Conservation (phyloP, 352 stramenopile genomes). For the Pythium periplocum region DNA sequence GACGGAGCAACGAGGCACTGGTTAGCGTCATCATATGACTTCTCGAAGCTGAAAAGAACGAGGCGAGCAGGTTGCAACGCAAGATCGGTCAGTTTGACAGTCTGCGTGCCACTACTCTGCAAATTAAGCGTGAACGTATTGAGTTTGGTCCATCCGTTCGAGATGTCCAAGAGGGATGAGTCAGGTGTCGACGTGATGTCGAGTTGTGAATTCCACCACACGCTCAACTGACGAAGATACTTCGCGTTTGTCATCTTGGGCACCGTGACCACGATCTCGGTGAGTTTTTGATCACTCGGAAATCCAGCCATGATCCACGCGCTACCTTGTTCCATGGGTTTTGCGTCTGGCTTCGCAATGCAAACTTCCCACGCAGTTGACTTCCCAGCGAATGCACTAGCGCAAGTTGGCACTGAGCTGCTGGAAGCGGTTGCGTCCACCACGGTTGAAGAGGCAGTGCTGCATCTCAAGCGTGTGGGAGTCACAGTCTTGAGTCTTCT, state of each 20-base stretch:
- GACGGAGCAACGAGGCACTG: slow-evolving; percentile 36
- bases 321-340: slow-evolving; percentile 28
- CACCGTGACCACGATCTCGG: slow-evolving; percentile 32
- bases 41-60: slow-evolving; percentile 41
- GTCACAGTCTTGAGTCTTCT: too few species aligned
- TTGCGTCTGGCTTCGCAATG: slow-evolving; percentile 27
- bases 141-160: slow-evolving; percentile 36
- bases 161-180: slow-evolving; percentile 22
- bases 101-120: slow-evolving; percentile 39
- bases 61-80: slow-evolving; percentile 17
- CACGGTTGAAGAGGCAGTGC: slow-evolving; percentile 12
- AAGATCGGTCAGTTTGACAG: slow-evolving; percentile 22
- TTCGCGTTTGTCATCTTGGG: slow-evolving; percentile 32
- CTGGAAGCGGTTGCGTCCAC: slow-evolving; percentile 2
- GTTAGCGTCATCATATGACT: slow-evolving; percentile 43
- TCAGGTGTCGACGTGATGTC: slow-evolving; percentile 11
- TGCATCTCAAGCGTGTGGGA: slow-evolving; percentile 16
- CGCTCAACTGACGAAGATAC: slow-evolving; percentile 37
- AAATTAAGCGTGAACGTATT: slow-evolving; percentile 27
- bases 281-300: slow-evolving; percentile 25
- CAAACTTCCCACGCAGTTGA: slow-evolving; percentile 29
- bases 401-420: not conserved
- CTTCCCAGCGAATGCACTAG: slow-evolving; percentile 2
- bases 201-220: slow-evolving; percentile 36
- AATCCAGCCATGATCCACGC: slow-evolving; percentile 58